Conservation (phyloP, 371 early-diverging fungal genomes). For the Haplosporangium sp. region DNA sequence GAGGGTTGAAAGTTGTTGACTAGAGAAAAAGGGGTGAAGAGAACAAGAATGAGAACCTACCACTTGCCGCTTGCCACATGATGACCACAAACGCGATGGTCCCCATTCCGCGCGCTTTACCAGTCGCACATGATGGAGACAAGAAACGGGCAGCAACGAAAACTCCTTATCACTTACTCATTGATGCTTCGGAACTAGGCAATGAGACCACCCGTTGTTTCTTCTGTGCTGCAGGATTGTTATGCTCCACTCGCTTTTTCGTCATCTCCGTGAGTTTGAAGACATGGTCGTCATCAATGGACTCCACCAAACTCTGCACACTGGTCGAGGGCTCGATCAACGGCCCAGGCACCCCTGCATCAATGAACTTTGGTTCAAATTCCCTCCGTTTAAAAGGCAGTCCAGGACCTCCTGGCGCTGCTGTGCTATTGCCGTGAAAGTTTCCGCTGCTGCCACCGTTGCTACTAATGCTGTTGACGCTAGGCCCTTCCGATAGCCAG, state of each 20-base stretch:
- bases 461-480: not conserved
- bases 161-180: slow-evolving; percentile 17
- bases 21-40: not conserved
- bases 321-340: slow-evolving; percentile 42
- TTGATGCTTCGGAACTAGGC: slow-evolving; percentile 13
- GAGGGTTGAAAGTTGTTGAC: slow-evolving; percentile 36
- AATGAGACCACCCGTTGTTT: slow-evolving; percentile 40
- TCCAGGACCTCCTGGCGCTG: slow-evolving; percentile 5
- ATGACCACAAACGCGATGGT: not conserved
- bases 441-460: slow-evolving; percentile 2
- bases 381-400: slow-evolving; percentile 25
- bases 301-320: slow-evolving; percentile 49
- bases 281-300: slow-evolving; percentile 54
- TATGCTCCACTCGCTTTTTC: slow-evolving; percentile 52
- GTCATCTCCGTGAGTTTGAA: slow-evolving; percentile 53
- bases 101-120: not conserved
- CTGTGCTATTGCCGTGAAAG: slow-evolving; percentile 9
- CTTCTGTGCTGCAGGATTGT: slow-evolving; percentile 43
- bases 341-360: slow-evolving; percentile 2
- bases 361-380: slow-evolving; percentile 31
- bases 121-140: no score
- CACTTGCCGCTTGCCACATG: no score
- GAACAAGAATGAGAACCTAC: not conserved
- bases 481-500: slow-evolving; percentile 32
- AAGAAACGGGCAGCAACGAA: not conserved